These are phyloP conservation scores for Erodium trifolium DNA, from an alignment of 441 rosid genomes.

Conservation along the genomic window DNA sequence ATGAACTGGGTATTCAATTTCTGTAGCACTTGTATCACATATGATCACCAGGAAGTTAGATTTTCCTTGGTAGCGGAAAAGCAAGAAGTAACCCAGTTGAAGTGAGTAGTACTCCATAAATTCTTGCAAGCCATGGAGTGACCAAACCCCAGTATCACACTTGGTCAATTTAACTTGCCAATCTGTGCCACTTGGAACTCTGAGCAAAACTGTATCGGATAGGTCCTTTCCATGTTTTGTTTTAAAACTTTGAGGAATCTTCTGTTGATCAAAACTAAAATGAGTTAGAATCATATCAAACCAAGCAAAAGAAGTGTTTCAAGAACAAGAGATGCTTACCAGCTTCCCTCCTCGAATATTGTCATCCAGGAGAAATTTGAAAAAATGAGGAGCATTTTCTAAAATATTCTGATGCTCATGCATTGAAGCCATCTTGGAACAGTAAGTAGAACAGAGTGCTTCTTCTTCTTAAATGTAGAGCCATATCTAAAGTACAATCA, in stretches of 20 bases:
- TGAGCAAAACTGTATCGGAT: not conserved
- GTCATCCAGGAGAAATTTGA: slow-evolving; percentile 1
- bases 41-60: not conserved
- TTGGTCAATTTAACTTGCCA: not conserved
- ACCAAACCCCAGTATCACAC: slow-evolving; percentile 8
- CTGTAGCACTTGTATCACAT: slow-evolving; percentile 10
- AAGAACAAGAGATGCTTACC: not conserved
- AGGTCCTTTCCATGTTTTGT: not conserved
- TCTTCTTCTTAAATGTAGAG: no score
- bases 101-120: slow-evolving; percentile 5
- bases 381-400: slow-evolving; percentile 4
- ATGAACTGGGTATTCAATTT: not conserved
- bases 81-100: slow-evolving; percentile 7
- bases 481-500: not conserved
- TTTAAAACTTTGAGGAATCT: not conserved
- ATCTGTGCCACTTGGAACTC: not conserved
- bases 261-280: not conserved
- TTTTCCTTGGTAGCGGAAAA: slow-evolving; percentile 3
- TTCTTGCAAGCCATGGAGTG: slow-evolving; percentile 2
- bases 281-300: not conserved
- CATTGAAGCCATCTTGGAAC: no score
- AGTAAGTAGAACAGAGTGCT: no score
- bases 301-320: not conserved
- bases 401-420: not conserved
- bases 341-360: not conserved